Conservation (phyloP, 1,284 basidiomycete species). For the Chalciporus piperatoides region DNA sequence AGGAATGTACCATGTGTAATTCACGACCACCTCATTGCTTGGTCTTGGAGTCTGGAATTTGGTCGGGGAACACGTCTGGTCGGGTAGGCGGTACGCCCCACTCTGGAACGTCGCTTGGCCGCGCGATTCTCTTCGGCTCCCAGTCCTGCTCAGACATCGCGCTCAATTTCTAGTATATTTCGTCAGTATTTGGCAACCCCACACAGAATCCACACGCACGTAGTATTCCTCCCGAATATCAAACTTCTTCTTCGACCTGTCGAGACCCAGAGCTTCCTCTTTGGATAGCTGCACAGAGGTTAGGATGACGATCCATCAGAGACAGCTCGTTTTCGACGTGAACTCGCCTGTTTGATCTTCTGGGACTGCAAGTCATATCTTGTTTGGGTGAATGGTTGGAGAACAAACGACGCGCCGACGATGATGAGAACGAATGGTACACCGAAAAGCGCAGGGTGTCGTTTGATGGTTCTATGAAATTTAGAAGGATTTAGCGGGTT, state of each 20-base stretch:
- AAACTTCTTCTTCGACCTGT: conserved; percentile 78
- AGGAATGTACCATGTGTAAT: background rate
- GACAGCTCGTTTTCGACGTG: background rate
- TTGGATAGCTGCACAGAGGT: conserved; percentile 54
- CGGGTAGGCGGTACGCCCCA: conserved; percentile 78
- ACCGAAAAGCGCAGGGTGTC: conserved; percentile 73
- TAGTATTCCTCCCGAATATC: conserved; percentile 97
- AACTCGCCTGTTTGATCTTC: conserved; percentile 66
- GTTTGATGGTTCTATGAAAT: conserved; percentile 47
- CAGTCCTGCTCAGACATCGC: conserved; percentile 66
- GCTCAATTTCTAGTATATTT: conserved; percentile 55
- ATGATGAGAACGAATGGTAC: conserved; percentile 85
- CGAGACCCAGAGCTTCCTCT: conserved; percentile 82
- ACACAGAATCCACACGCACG: conserved; percentile 50
- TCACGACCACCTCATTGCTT: conserved; percentile 2
- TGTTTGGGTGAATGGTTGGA: conserved; percentile 85
- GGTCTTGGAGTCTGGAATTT: conserved; percentile 13
- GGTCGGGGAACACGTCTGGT: conserved; percentile 26
- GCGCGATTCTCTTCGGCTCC: conserved; percentile 82
- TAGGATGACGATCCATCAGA: background rate
- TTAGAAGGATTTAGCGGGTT: conserved; percentile 48
- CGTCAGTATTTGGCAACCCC: background rate
- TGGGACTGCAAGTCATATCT: conserved; percentile 86
- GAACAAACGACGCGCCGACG: conserved; percentile 83
- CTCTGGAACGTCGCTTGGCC: conserved; percentile 81